These are phyloP conservation scores for Poa annua DNA, from an alignment of 176 grass and related monocot genomes.

Conservation along the genomic window DNA sequence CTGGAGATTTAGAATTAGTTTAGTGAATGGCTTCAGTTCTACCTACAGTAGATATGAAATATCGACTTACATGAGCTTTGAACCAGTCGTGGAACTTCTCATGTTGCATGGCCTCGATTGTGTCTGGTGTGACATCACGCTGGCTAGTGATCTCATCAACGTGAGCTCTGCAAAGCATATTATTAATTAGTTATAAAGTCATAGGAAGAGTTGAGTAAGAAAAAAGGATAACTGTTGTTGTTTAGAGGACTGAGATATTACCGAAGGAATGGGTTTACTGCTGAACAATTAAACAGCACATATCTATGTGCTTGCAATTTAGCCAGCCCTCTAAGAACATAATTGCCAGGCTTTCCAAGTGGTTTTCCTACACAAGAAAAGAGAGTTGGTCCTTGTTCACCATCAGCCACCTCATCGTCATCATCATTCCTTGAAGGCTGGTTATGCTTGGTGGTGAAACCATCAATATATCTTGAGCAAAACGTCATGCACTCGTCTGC, in stretches of 20 bases:
- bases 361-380: background rate
- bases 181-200: background rate
- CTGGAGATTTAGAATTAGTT: background rate
- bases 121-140: background rate
- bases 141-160: background rate
- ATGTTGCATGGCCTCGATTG: constrained; percentile 3
- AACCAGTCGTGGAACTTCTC: constrained; percentile 31
- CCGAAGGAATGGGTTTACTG: background rate
- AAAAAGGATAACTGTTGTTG: background rate
- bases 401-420: background rate
- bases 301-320: background rate
- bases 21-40: background rate
- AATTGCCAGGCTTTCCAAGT: background rate
- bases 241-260: constrained; percentile 1
- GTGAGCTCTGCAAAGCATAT: background rate
- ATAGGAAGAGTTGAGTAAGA: background rate
- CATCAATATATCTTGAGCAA: background rate
- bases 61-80: constrained; percentile 22
- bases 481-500: background rate
- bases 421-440: background rate
- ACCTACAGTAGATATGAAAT: background rate
- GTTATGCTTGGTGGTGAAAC: background rate
- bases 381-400: background rate
- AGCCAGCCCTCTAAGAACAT: background rate
- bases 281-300: background rate